Base-by-base conservation (phyloP, 352 stramenopile genomes). In the Aphanomyces cochlioides region DNA sequence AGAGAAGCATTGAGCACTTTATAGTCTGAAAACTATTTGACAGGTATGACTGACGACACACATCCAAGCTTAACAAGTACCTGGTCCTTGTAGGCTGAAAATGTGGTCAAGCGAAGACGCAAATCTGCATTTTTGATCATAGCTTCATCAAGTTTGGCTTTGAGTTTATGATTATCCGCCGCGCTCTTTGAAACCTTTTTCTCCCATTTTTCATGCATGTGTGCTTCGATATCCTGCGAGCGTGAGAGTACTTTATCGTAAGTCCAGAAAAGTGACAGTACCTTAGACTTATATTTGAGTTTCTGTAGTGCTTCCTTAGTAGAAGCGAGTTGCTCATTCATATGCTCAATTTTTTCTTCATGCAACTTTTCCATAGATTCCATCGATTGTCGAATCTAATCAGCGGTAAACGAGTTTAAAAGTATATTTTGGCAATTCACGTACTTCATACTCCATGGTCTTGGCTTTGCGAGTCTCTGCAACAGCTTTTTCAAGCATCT, bases 171-270 rank as follows among this genome's bases (percentile, higher is more conserved):
- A 72, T 84, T 75, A 47, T 95, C 87, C 0, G 77, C 72, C 56
- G 90, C 82, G 36, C 90, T 79, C 48, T 89, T 90, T 3, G 73
- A 74, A 6, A 95, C 66, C 56, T 90, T 89, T 36, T 85, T 83
- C 63, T 92, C 83, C 87, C 87, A 93, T 47, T 88, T 85, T 2
- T 92, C 82, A 8, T 85, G 82, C 21, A 90, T 78, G 48, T 89
- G 80, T 38, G 84, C 72, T 50, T 87, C 79, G 4, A 87, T 75
- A 56, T 92, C 84, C 71, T 89, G 64, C 17, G 37, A 56, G 3
- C n/a, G n/a, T n/a, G n/a, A n/a, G n/a, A n/a, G 28, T 28, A 2
- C 28, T 28, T 28, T 2, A 28, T 28, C 28, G 28, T 28, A 28
- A 28, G 28, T 28, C 28, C 28, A 28, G 28, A 28, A 28, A 28